Conservation (phyloP, 2,329 filamentous ascomycete species). For the Helotiales sp. region DNA sequence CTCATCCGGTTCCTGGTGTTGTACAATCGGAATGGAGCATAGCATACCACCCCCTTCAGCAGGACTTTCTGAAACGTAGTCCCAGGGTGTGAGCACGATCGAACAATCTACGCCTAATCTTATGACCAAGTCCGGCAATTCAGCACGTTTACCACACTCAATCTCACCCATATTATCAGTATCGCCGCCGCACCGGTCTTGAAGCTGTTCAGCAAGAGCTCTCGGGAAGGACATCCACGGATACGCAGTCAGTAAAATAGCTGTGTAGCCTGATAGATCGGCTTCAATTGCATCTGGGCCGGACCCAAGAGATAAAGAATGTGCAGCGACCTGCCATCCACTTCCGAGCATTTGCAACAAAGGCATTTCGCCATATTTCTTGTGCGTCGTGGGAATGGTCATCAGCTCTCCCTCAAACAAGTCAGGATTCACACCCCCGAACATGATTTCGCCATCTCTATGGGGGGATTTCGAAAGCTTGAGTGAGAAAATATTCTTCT, state of each 20-base stretch:
- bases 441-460: conserved; percentile 6
- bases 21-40: not conserved
- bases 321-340: conserved; percentile 1
- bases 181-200: conserved; percentile 2
- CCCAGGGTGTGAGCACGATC: not conserved
- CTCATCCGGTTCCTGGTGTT: not conserved
- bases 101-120: not conserved
- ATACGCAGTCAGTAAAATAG: not conserved
- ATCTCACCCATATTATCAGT: not conserved
- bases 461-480: conserved; percentile 2
- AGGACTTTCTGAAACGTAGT: not conserved
- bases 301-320: not conserved
- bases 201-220: not conserved
- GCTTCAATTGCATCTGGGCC: not conserved
- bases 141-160: not conserved
- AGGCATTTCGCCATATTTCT: not conserved
- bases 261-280: conserved; percentile 4
- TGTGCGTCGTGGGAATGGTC: not conserved
- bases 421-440: conserved; percentile 1
- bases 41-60: not conserved
- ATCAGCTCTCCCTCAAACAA: not conserved
- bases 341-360: conserved; percentile 1
- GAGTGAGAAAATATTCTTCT: not conserved
- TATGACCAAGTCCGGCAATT: not conserved
- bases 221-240: not conserved